These are phyloP conservation scores for Neurospora sp. DNA, from an alignment of 495 filamentous ascomycete species.

Conservation along the genomic window DNA sequence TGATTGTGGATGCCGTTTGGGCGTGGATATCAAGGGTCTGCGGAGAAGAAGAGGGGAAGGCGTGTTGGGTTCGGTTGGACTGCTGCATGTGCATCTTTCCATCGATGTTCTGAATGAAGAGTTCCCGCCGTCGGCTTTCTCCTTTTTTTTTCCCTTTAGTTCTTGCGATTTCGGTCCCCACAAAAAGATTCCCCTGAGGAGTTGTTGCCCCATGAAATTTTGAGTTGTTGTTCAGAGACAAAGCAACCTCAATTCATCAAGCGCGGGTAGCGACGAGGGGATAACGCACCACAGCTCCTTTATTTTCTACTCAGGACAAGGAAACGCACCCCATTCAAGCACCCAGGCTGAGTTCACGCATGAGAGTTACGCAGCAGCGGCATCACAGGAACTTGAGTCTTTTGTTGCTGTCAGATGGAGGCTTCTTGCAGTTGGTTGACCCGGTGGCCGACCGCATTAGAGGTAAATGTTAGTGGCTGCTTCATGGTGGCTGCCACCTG, in stretches of 20 bases:
- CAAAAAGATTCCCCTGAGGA: background rate
- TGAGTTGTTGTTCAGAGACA: background rate
- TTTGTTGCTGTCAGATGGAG: background rate
- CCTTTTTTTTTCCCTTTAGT: background rate
- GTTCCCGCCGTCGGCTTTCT: background rate
- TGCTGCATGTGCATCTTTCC: background rate
- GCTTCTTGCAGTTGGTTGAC: background rate
- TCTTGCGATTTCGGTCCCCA: background rate
- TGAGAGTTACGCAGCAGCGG: background rate
- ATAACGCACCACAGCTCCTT: background rate
- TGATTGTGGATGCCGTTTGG: background rate
- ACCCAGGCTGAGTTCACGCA: background rate
- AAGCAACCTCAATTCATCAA: background rate
- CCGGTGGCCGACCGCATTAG: background rate
- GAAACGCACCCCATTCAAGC: background rate
- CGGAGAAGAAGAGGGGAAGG: background rate
- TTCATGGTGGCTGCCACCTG: background rate
- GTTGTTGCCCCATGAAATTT: background rate
- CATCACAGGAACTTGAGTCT: background rate
- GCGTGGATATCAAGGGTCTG: background rate
- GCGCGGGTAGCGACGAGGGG: background rate
- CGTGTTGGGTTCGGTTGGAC: background rate
- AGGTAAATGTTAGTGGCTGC: background rate
- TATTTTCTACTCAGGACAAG: background rate
- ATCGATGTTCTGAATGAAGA: background rate